A percentile compares a stretch with the other conserved stretches of the same genome.
Conservation (phyloP, 192 early-diverging fungal species). For the Coemansia sp. region DNA sequence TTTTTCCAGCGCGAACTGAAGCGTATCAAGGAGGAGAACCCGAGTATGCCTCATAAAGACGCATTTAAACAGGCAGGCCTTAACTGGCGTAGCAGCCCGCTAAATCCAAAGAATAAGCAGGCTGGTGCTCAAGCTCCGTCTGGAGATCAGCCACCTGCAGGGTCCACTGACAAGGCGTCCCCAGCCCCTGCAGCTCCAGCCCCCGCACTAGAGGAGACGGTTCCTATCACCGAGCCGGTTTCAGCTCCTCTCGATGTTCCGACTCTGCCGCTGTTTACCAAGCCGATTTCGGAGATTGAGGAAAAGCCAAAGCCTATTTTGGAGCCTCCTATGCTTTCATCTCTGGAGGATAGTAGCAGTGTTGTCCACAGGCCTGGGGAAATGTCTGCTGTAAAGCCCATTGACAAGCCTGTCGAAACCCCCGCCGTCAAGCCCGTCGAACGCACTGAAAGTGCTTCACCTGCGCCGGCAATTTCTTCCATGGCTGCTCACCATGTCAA, state of each 20-base stretch:
- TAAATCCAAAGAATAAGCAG: conserved; percentile 45
- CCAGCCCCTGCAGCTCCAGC: conserved; percentile 2
- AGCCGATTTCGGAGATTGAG: not conserved
- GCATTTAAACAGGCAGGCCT: conserved; percentile 51
- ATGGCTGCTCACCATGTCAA: conserved; percentile 38
- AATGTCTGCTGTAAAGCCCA: not conserved
- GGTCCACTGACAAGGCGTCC: not conserved
- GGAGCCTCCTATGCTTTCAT: not conserved
- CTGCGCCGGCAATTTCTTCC: conserved; percentile 18
- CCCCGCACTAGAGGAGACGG: not conserved
- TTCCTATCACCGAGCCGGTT: conserved; percentile 6
- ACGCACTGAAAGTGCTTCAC: not conserved
- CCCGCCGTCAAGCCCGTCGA: not conserved
- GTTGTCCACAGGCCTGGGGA: not conserved
- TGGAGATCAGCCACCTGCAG: conserved; percentile 1
- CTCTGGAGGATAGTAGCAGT: not conserved
- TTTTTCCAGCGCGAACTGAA: conserved; percentile 50
- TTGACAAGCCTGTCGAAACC: not conserved
- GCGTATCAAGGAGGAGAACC: conserved; percentile 43
- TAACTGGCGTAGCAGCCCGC: conserved; percentile 43
- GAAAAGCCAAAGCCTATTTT: conserved; percentile 1
- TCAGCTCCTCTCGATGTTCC: not conserved
- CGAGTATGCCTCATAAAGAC: conserved; percentile 44
- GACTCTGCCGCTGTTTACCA: not conserved
- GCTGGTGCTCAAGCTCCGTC: not conserved